Conservation (phyloP, 768 basidiomycete species). For the Tubosaeta sp. region DNA sequence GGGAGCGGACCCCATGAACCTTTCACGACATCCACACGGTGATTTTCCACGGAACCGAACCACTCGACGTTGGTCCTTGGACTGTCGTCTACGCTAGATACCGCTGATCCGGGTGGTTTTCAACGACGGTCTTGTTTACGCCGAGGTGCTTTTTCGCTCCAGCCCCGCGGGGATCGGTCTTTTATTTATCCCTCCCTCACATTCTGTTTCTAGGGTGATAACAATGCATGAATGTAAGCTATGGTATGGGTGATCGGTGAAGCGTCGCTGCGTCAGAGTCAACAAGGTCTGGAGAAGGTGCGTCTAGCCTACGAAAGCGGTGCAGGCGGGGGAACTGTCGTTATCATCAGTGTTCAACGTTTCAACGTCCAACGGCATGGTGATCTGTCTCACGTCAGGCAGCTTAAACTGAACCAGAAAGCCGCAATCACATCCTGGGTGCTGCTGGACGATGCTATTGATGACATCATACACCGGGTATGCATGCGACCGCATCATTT, state of each 20-base stretch:
- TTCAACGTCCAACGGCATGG: neutral
- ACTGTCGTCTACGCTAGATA: too few species aligned
- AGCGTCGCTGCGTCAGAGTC: neutral
- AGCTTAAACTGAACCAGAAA: neutral
- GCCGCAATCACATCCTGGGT: neutral
- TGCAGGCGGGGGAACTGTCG: too few species aligned
- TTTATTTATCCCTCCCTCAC: constrained; percentile 20
- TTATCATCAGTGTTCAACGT: neutral
- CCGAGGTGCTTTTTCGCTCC: constrained; percentile 29
- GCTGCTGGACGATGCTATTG: neutral
- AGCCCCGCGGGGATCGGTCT: neutral
- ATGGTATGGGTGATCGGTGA: constrained; percentile 32
- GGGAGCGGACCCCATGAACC: too few species aligned
- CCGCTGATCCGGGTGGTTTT: too few species aligned
- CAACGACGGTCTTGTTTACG: neutral
- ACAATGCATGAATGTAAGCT: constrained; percentile 51
- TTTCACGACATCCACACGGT: too few species aligned
- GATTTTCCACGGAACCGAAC: too few species aligned
- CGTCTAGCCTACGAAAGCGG: neutral
- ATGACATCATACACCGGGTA: neutral
- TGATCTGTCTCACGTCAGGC: neutral
- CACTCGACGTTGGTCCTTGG: too few species aligned
- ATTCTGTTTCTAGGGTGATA: constrained; percentile 44
- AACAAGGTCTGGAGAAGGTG: neutral
- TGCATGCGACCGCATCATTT: too few species aligned